Conservation (phyloP, 768 basidiomycete genomes). For the Trametes punicea region DNA sequence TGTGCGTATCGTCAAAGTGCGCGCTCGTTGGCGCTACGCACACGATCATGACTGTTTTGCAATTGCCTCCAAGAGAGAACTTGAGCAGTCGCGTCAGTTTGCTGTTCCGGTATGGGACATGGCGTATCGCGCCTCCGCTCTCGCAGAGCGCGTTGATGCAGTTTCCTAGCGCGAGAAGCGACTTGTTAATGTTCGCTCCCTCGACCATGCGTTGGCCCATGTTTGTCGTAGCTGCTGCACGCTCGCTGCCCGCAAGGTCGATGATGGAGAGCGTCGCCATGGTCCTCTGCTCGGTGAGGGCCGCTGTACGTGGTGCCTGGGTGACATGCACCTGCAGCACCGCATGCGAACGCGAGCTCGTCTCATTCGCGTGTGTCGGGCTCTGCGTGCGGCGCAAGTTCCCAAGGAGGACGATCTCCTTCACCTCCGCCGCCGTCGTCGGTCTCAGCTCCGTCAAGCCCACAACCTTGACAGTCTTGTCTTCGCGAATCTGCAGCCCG, state of each 20-base stretch:
- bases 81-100: slow-evolving; percentile 97
- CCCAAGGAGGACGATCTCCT: slow-evolving; percentile 86
- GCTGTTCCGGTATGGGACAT: slow-evolving; percentile 96
- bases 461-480: slow-evolving; percentile 87
- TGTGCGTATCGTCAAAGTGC: slow-evolving; percentile 98
- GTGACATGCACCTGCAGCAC: slow-evolving; percentile 94
- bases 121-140: slow-evolving; percentile 81
- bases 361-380: slow-evolving; percentile 94
- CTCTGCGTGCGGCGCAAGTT: slow-evolving; percentile 89
- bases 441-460: slow-evolving; percentile 83
- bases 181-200: slow-evolving; percentile 99
- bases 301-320: slow-evolving; percentile 81
- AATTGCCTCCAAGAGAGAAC: slow-evolving; percentile 97
- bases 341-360: slow-evolving; percentile 95
- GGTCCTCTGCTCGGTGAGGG: slow-evolving; percentile 75
- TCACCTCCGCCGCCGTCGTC: slow-evolving; percentile 85
- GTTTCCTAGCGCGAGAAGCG: slow-evolving; percentile 93
- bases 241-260: slow-evolving; percentile 95
- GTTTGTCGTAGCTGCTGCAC: slow-evolving; percentile 93
- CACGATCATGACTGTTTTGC: slow-evolving; percentile 99
- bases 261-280: slow-evolving; percentile 96
- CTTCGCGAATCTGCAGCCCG: slow-evolving; percentile 91
- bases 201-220: slow-evolving; percentile 99
- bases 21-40: slow-evolving; percentile 93
- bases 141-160: slow-evolving; percentile 99